phyloP scores from a whole-genome alignment of 2,329 filamentous ascomycete genomes.

The Elsinoe ampelina region DNA sequence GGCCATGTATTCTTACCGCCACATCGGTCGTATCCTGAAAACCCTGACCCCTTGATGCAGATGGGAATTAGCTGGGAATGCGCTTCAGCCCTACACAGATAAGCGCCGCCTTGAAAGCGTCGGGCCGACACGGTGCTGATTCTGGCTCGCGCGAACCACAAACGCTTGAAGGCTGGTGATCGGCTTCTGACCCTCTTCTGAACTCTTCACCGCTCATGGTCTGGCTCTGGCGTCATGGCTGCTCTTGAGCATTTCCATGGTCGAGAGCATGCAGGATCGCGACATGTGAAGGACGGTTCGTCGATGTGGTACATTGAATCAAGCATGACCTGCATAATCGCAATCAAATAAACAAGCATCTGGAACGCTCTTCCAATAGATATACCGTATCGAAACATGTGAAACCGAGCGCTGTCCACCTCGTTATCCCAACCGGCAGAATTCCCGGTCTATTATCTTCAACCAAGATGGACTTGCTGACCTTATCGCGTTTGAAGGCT shows the following conservation, averaged over 20 bases:
- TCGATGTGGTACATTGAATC: not conserved
- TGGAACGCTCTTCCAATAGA: not conserved
- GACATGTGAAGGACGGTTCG: not conserved
- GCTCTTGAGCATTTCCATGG: not conserved
- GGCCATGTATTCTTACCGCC: not conserved
- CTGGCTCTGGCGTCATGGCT: constrained; percentile 1
- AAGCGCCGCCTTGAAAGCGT: constrained; percentile 5
- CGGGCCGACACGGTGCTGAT: not conserved
- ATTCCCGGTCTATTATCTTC: constrained; percentile 11
- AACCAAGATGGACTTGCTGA: constrained; percentile 4
- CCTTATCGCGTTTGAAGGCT: constrained; percentile 7
- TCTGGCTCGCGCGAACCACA: not conserved
- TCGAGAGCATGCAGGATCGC: not conserved
- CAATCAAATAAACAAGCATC: not conserved
- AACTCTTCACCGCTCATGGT: not conserved
- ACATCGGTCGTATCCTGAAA: not conserved
- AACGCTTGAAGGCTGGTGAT: not conserved
- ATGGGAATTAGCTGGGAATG: constrained; percentile 7
- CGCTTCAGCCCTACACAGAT: constrained; percentile 8
- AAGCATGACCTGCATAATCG: not conserved
- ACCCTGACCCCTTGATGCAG: not conserved
- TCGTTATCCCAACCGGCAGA: constrained; percentile 6
- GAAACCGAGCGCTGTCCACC: constrained; percentile 2
- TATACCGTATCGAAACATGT: constrained; percentile 1
- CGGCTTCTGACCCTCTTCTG: not conserved